A percentile compares a stretch with the other conserved stretches of the same genome.
These are phyloP conservation scores for Tricholoma hemisulphureum DNA, from an alignment of 768 basidiomycete genomes.

Conservation along the genomic window DNA sequence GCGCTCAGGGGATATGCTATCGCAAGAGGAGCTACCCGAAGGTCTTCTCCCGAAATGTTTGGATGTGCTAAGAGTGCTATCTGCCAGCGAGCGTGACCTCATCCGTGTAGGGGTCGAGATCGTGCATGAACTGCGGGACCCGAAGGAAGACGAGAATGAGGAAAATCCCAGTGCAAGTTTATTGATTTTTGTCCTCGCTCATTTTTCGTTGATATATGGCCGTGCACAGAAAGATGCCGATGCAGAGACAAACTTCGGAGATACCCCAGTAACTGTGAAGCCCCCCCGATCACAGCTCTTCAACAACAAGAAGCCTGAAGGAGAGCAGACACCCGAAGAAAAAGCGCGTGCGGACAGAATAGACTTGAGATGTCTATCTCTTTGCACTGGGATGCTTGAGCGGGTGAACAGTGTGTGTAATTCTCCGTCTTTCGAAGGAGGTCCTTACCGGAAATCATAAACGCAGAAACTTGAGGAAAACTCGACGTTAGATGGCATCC, in stretches of 20 bases:
- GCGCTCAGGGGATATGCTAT: slow-evolving; percentile 73
- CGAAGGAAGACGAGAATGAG: slow-evolving; percentile 39
- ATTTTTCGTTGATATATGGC: slow-evolving; percentile 1
- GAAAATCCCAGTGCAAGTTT: slow-evolving; percentile 28
- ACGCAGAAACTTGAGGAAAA: slow-evolving; percentile 65
- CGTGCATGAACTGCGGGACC: slow-evolving; percentile 74
- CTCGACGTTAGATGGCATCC: slow-evolving; percentile 68
- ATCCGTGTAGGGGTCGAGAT: slow-evolving; percentile 88
- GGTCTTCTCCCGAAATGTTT: slow-evolving; percentile 70
- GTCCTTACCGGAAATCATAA: neutral
- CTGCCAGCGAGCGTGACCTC: slow-evolving; percentile 76
- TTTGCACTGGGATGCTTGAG: slow-evolving; percentile 84
- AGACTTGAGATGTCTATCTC: slow-evolving; percentile 70
- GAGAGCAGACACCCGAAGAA: slow-evolving; percentile 58
- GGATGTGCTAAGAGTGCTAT: slow-evolving; percentile 75
- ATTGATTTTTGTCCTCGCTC: neutral
- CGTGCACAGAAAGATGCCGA: slow-evolving; percentile 17
- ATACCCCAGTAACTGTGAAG: slow-evolving; percentile 24
- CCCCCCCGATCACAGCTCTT: slow-evolving; percentile 13
- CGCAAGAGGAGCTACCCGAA: slow-evolving; percentile 66
- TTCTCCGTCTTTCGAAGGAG: neutral
- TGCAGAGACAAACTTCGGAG: slow-evolving; percentile 27
- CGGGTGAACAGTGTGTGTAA: slow-evolving; percentile 75
- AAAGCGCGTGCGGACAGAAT: slow-evolving; percentile 55
- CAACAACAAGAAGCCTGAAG: slow-evolving; percentile 30